Conservation (phyloP, 176 grass and related monocot genomes). For the Oryza meridionalis region DNA sequence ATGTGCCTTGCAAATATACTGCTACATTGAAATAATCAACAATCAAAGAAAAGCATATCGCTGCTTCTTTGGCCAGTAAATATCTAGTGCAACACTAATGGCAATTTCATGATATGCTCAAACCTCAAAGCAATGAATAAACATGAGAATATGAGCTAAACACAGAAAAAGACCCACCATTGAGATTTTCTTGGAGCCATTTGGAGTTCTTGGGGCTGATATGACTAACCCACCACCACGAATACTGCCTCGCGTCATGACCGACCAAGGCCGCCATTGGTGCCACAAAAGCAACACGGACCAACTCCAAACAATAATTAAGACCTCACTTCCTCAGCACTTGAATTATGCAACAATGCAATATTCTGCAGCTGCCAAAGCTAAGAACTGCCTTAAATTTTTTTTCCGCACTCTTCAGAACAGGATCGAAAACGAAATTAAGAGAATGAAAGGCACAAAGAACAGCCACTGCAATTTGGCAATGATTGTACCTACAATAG, state of each 20-base stretch:
- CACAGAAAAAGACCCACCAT: slow-evolving; percentile 52
- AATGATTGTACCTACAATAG: slow-evolving; percentile 33
- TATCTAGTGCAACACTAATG: background rate
- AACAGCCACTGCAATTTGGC: background rate
- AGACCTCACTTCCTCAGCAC: slow-evolving; percentile 10
- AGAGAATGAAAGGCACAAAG: background rate
- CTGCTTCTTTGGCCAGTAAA: background rate
- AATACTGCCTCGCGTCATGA: slow-evolving; percentile 63
- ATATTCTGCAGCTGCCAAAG: slow-evolving; percentile 5
- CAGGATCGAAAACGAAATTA: background rate
- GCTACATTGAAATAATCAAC: background rate
- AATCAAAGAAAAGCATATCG: background rate
- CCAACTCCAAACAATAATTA: slow-evolving; percentile 1
- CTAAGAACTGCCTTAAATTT: background rate
- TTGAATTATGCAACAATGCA: slow-evolving; percentile 18
- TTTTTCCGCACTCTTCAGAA: slow-evolving; percentile 15
- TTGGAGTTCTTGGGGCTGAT: slow-evolving; percentile 92
- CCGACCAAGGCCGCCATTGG: slow-evolving; percentile 54
- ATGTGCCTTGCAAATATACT: slow-evolving; percentile 13
- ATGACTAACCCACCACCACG: slow-evolving; percentile 87
- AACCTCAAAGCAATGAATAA: background rate
- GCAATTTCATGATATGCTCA: slow-evolving; percentile 1
- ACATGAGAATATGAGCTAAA: slow-evolving; percentile 9
- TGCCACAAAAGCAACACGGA: slow-evolving; percentile 22
- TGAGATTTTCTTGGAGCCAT: slow-evolving; percentile 93